Conservation (phyloP, 2,329 filamentous ascomycete species). For the Alternaria triticina region DNA sequence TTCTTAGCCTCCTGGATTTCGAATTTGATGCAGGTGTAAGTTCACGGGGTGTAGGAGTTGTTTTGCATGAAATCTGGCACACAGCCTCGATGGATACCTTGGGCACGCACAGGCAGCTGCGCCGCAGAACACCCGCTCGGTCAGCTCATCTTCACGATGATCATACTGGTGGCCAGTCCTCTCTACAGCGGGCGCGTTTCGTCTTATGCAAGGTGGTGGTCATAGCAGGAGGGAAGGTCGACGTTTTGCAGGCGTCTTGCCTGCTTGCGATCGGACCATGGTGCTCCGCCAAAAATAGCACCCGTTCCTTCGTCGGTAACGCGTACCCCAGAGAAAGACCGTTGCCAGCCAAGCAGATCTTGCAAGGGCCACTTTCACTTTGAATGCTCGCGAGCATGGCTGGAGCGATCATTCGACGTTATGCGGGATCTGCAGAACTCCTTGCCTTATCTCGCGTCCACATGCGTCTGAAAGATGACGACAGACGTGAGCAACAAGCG, state of each 20-base stretch:
- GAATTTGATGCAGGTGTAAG: conserved; percentile 2
- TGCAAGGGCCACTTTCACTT: conserved; percentile 19
- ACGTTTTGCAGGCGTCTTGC: conserved; percentile 18
- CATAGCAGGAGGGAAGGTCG: conserved; percentile 12
- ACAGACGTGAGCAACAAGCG: conserved; percentile 15
- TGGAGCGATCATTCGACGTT: conserved; percentile 35
- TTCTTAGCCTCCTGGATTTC: background rate
- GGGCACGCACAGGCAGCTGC: conserved; percentile 6
- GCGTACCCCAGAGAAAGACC: conserved; percentile 39
- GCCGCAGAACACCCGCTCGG: conserved; percentile 19
- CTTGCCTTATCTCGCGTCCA: conserved; percentile 31
- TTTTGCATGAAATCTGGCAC: conserved; percentile 7
- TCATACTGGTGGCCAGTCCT: conserved; percentile 9
- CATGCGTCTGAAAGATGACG: conserved; percentile 32
- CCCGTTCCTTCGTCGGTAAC: conserved; percentile 25
- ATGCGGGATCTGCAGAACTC: conserved; percentile 39
- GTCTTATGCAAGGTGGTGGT: conserved; percentile 21
- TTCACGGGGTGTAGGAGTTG: background rate
- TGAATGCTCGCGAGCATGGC: conserved; percentile 20
- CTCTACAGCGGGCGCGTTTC: conserved; percentile 27
- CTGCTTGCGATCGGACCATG: conserved; percentile 18
- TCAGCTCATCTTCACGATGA: conserved; percentile 16
- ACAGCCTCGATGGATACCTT: conserved; percentile 4
- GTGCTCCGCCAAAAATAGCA: conserved; percentile 42
- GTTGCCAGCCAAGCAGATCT: conserved; percentile 28